Base-by-base conservation (phyloP, 306 rosid genomes). In the Cucurbita moschata region DNA sequence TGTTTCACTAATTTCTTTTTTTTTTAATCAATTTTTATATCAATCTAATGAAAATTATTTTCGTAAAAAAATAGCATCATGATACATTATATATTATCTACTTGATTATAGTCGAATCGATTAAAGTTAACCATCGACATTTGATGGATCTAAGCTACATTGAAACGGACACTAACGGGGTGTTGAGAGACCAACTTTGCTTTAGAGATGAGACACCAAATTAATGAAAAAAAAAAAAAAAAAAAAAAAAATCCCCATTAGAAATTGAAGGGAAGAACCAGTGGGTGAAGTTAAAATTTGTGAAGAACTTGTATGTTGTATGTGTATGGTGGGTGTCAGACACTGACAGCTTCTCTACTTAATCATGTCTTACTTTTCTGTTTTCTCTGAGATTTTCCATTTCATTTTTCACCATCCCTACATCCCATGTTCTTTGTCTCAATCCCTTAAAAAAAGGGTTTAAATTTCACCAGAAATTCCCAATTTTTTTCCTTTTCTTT, bases 331-430 rank as follows among this genome's bases (percentile, higher is more conserved):
- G 79, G 80, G 82, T 81, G 78, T 83, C 88, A 79, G 90, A 81
- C 87, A 60, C 84, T 82, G 96, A 90, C 93, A 90, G 86, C 87
- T 83, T 82, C 72, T 73, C 71, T 69, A 64, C 37, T 79, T 78
- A 85, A 85, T 83, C 86, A 83, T 85, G 65, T 71, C 72, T 66
- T 56, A 26, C 52, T 56, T 63, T 64, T 82, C 44, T 13, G 65
- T 23, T 42, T 77, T 54, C 63, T 80, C 72, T 53, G n/a, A 62
- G 18, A 37, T 37, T 38, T 61, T 61, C 13, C 39, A 52, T 80
- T 78, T 74, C 53, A 3, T 4, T 37, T 26, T 16, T 18, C 5
- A 67, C 72, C 51, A 42, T 42, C 35, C 71, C 52, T 0, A 39
- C 53, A 60, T 13, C 3, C 73, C 73, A 68, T 68, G 73, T 69